Evolutionary conservation across 140 eudicot species (phyloP).

Genomic region (Erigeron philadelphicus): DNA sequence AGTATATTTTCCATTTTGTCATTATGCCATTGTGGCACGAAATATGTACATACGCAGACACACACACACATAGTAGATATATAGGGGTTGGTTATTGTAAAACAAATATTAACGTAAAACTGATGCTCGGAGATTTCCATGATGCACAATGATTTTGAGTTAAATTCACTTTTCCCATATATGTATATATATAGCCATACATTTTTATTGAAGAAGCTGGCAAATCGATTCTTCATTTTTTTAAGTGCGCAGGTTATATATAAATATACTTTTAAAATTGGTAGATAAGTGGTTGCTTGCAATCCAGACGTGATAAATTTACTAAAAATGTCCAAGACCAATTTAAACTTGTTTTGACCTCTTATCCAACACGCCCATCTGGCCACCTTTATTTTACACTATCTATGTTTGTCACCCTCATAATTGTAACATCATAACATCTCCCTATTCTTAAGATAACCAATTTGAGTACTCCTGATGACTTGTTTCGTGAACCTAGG

Average conservation of each 20-base stretch:
- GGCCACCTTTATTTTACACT: neutral
- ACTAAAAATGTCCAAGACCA: neutral
- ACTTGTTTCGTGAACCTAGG: slow-evolving; percentile 40
- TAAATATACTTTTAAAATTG: neutral
- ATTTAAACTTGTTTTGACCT: neutral
- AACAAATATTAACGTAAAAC: too few species aligned
- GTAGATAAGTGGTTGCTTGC: neutral
- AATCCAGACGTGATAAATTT: too few species aligned
- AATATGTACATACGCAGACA: too few species aligned
- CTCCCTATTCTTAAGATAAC: neutral
- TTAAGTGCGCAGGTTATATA: neutral
- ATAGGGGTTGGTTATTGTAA: too few species aligned
- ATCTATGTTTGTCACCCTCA: slow-evolving; percentile 1
- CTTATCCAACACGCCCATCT: neutral
- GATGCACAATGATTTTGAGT: too few species aligned
- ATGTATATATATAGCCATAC: too few species aligned
- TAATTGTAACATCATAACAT: neutral
- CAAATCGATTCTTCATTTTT: neutral
- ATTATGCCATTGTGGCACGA: too few species aligned
- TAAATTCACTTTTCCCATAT: too few species aligned
- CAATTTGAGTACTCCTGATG: neutral
- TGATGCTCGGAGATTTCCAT: too few species aligned
- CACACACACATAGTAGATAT: too few species aligned
- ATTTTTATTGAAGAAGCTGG: too few species aligned
- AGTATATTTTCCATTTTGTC: too few species aligned